A percentile compares a stretch with the other conserved stretches of the same genome.
phyloP scores from a whole-genome alignment of 2,329 filamentous ascomycete species.

The Xylogone sp. region DNA sequence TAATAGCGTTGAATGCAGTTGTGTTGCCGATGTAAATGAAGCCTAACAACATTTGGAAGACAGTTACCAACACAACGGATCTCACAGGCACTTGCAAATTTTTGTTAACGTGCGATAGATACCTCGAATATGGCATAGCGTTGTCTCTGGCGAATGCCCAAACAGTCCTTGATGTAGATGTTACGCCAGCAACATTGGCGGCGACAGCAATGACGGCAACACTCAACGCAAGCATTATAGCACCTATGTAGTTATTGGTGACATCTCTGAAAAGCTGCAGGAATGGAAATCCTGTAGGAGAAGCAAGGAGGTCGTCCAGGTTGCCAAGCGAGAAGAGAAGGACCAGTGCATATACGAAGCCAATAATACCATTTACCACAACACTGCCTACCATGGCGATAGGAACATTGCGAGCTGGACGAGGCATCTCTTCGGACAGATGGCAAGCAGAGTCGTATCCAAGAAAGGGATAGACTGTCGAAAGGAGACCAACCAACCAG shows the following conservation, averaged over 20 bases:
- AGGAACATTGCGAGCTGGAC: constrained; percentile 35
- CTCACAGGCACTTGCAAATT: constrained; percentile 30
- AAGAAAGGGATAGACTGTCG: constrained; percentile 34
- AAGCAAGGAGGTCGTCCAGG: constrained; percentile 34
- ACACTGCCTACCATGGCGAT: constrained; percentile 41
- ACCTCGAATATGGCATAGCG: constrained; percentile 31
- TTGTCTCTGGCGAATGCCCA: constrained; percentile 44
- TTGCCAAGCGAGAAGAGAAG: constrained; percentile 40
- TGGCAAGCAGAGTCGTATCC: constrained; percentile 43
- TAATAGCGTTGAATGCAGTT: constrained; percentile 44
- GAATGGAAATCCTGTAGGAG: constrained; percentile 41
- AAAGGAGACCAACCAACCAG: constrained; percentile 43
- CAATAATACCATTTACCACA: constrained; percentile 41
- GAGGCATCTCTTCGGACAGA: constrained; percentile 44
- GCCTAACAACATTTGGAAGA: constrained; percentile 41
- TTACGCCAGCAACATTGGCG: constrained; percentile 41
- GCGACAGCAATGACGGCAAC: constrained; percentile 41
- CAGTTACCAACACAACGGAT: constrained; percentile 36
- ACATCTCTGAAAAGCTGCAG: constrained; percentile 40
- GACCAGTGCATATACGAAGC: constrained; percentile 37
- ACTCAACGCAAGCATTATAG: constrained; percentile 37
- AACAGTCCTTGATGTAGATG: constrained; percentile 37
- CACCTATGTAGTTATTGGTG: constrained; percentile 34
- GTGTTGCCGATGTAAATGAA: constrained; percentile 42
- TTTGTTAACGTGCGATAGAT: constrained; percentile 32